Evolutionary conservation across 2,329 filamentous ascomycete genomes (phyloP).

Genomic region (Diplocarpon rosae): DNA sequence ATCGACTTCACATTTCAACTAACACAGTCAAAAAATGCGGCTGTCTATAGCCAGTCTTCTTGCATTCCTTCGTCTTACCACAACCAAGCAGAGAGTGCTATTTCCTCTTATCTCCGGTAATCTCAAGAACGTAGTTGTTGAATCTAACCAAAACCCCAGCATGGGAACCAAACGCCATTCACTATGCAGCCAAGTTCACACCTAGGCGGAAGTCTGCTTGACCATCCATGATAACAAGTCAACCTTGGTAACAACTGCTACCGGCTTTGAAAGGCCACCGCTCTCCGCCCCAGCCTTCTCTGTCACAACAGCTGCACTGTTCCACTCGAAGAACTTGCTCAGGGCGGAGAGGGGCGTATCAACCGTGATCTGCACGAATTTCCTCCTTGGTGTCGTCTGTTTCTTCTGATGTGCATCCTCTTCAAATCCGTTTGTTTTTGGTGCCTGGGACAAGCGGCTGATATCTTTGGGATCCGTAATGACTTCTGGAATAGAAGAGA

Average conservation of each 20-base stretch:
- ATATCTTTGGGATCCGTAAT: constrained; percentile 75
- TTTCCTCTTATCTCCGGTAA: constrained; percentile 1
- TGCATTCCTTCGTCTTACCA: background rate
- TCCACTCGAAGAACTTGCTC: constrained; percentile 95
- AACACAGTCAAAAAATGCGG: too few relatives aligned
- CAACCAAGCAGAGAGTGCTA: constrained; percentile 6
- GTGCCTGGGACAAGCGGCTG: constrained; percentile 27
- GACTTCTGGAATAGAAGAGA: constrained; percentile 75
- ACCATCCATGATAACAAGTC: constrained; percentile 90
- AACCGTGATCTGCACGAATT: constrained; percentile 89
- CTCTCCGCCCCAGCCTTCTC: constrained; percentile 49
- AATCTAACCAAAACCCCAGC: constrained; percentile 8
- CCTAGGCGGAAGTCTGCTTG: constrained; percentile 38
- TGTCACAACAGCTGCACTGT: constrained; percentile 89
- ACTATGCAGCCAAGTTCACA: background rate
- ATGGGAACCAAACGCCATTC: constrained; percentile 4
- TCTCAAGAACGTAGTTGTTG: constrained; percentile 11
- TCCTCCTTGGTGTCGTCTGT: constrained; percentile 41
- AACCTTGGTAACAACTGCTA: constrained; percentile 92
- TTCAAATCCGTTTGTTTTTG: constrained; percentile 22
- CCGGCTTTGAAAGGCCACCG: constrained; percentile 53
- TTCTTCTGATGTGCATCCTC: constrained; percentile 25
- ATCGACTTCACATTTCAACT: too few relatives aligned
- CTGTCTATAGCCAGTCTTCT: too few relatives aligned
- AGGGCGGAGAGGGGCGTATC: constrained; percentile 76